Percentiles rank a stretch among this genome's conserved stretches.
Evolutionary conservation across 345 rosid species (phyloP).

Genomic region (Sisymbrium altissimum): DNA sequence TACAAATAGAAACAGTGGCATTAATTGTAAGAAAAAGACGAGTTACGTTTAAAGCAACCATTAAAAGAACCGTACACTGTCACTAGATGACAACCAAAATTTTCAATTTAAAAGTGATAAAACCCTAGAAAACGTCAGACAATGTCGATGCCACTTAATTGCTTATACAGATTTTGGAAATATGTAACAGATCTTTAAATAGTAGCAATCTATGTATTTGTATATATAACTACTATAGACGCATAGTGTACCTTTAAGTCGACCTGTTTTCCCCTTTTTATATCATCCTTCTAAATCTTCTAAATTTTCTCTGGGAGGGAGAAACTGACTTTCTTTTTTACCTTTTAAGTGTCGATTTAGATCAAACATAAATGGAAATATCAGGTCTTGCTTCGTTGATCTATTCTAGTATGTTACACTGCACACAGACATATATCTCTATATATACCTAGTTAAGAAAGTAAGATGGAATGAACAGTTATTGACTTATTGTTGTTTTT

Average conservation of each 20-base stretch:
- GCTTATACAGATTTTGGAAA: neutral
- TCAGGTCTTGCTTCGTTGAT: slow-evolving; percentile 3
- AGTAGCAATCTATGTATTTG: slow-evolving; percentile 7
- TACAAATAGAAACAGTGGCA: slow-evolving; percentile 12
- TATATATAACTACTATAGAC: neutral
- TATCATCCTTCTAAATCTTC: neutral
- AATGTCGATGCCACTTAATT: slow-evolving; percentile 12
- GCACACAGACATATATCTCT: neutral
- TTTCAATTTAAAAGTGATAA: slow-evolving; percentile 22
- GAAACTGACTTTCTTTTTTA: neutral
- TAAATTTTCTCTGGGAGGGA: neutral
- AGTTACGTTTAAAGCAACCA: slow-evolving; percentile 33
- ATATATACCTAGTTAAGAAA: neutral
- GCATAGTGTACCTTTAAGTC: neutral
- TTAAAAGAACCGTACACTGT: slow-evolving; percentile 31
- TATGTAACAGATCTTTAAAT: slow-evolving; percentile 7
- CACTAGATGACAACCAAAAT: slow-evolving; percentile 23
- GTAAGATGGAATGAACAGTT: neutral
- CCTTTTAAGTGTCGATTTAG: slow-evolving; percentile 9
- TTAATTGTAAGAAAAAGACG: slow-evolving; percentile 35
- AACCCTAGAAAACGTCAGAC: slow-evolving; percentile 34
- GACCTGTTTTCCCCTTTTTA: neutral
- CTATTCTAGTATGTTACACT: slow-evolving; percentile 23
- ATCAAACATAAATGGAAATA: slow-evolving; percentile 23
- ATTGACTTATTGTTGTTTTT: neutral